phyloP scores from a whole-genome alignment of 2,329 filamentous ascomycete species.

The Fusarium gaditjirri region DNA sequence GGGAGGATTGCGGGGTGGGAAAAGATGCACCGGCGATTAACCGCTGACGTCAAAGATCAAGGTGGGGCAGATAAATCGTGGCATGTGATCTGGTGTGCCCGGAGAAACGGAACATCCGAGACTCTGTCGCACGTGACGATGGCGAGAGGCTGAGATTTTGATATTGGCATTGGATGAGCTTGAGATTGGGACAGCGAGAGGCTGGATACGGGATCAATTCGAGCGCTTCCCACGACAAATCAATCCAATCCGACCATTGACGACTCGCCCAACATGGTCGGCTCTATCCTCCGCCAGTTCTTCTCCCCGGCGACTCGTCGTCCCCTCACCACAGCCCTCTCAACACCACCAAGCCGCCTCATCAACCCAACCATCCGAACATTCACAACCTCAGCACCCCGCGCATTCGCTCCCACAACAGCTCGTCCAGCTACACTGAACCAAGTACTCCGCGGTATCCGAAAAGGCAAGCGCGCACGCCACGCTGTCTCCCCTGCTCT shows the following conservation, averaged over 20 bases:
- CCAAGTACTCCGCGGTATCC: slow-evolving; percentile 80
- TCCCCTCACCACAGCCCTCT: slow-evolving; percentile 37
- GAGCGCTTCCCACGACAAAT: background rate
- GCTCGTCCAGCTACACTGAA: slow-evolving; percentile 72
- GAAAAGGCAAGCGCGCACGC: slow-evolving; percentile 81
- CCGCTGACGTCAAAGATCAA: slow-evolving; percentile 42
- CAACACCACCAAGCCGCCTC: slow-evolving; percentile 29
- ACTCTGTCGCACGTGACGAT: slow-evolving; percentile 4
- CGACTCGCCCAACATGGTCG: slow-evolving; percentile 48
- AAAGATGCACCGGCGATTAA: slow-evolving; percentile 39
- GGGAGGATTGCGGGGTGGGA: slow-evolving; percentile 3
- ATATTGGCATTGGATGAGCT: slow-evolving; percentile 27
- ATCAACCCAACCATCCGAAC: slow-evolving; percentile 48
- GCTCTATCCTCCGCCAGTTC: slow-evolving; percentile 50
- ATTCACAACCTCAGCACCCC: slow-evolving; percentile 44
- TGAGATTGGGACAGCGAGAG: slow-evolving; percentile 19
- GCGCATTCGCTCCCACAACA: slow-evolving; percentile 55
- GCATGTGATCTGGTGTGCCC: slow-evolving; percentile 35
- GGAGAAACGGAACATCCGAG: slow-evolving; percentile 26
- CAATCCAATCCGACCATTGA: slow-evolving; percentile 16
- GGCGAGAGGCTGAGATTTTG: slow-evolving; percentile 42
- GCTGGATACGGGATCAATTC: slow-evolving; percentile 28
- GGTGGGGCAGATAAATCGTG: background rate
- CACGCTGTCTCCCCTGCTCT: slow-evolving; percentile 91
- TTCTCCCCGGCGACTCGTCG: slow-evolving; percentile 49